Evolutionary conservation across 192 early-diverging fungal species (phyloP).

Genomic region (Allomyces arbusculus): DNA sequence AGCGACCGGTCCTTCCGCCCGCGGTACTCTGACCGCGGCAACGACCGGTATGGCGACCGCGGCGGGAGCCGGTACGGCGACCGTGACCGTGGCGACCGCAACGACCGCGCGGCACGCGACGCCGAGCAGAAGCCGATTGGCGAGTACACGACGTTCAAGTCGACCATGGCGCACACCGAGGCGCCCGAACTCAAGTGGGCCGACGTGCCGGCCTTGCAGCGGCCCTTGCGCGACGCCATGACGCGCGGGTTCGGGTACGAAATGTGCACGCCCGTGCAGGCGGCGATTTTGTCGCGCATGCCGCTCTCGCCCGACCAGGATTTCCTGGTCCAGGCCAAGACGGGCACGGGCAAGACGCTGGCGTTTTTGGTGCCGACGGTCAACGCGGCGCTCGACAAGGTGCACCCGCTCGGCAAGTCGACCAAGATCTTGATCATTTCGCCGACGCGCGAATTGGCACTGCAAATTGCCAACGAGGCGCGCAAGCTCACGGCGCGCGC

Average conservation of each 20-base stretch:
- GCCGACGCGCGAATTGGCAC: slow-evolving; percentile 78
- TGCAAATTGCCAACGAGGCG: slow-evolving; percentile 64
- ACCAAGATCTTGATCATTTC: slow-evolving; percentile 58
- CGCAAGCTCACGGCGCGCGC: slow-evolving; percentile 34
- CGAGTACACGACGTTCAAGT: not conserved
- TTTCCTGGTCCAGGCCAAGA: slow-evolving; percentile 86
- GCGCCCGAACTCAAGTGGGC: not conserved
- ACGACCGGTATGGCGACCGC: no score
- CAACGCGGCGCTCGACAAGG: slow-evolving; percentile 35
- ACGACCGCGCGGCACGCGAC: no score
- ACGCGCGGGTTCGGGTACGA: slow-evolving; percentile 46
- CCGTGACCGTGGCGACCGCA: no score
- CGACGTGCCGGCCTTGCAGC: slow-evolving; percentile 15
- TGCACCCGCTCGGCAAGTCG: slow-evolving; percentile 16
- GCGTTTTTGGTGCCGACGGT: slow-evolving; percentile 85
- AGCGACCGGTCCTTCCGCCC: no score
- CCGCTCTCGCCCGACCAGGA: slow-evolving; percentile 40
- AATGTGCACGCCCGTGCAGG: slow-evolving; percentile 65
- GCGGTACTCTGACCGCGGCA: no score
- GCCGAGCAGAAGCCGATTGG: no score
- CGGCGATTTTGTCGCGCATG: slow-evolving; percentile 48
- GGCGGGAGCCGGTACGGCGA: no score
- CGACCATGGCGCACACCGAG: not conserved
- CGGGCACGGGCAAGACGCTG: slow-evolving; percentile 90
- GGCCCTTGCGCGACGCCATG: slow-evolving; percentile 33